phyloP scores from a whole-genome alignment of 2,329 filamentous ascomycete genomes.

The Aspergillus fijiensis region DNA sequence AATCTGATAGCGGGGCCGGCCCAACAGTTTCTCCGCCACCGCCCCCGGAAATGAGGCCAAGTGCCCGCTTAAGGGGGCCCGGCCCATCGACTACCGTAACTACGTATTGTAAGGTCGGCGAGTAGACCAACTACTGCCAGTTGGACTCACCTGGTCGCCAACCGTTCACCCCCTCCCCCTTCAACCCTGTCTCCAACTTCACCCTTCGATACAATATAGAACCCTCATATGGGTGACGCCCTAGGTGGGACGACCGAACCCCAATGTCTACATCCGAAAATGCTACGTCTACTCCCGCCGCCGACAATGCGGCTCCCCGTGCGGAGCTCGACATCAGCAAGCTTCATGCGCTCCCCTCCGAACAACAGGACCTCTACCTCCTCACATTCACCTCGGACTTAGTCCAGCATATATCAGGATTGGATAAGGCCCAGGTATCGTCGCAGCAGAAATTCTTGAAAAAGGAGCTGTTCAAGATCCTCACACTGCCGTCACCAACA shows the following conservation, averaged over 20 bases:
- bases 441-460: constrained; percentile 89
- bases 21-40: constrained; percentile 31
- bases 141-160: neutral
- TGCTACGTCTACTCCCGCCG: constrained; percentile 33
- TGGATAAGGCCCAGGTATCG: constrained; percentile 77
- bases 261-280: constrained; percentile 43
- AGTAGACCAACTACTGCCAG: neutral
- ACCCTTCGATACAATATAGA: neutral
- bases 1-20: constrained; percentile 20
- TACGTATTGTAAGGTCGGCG: neutral
- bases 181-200: constrained; percentile 4
- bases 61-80: constrained; percentile 18
- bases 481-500: constrained; percentile 76
- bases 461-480: constrained; percentile 89
- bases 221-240: constrained; percentile 15
- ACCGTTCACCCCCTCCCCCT: neutral
- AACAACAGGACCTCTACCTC: constrained; percentile 94
- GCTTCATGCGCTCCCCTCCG: constrained; percentile 81
- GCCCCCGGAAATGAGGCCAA: constrained; percentile 27
- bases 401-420: constrained; percentile 69
- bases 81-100: constrained; percentile 2
- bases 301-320: constrained; percentile 36
- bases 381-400: constrained; percentile 84
- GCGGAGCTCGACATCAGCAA: constrained; percentile 82
- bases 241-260: constrained; percentile 11